These are phyloP conservation scores for Maudiozyma pseudohumilis DNA, from an alignment of 805 yeast genomes.

Conservation along the genomic window DNA sequence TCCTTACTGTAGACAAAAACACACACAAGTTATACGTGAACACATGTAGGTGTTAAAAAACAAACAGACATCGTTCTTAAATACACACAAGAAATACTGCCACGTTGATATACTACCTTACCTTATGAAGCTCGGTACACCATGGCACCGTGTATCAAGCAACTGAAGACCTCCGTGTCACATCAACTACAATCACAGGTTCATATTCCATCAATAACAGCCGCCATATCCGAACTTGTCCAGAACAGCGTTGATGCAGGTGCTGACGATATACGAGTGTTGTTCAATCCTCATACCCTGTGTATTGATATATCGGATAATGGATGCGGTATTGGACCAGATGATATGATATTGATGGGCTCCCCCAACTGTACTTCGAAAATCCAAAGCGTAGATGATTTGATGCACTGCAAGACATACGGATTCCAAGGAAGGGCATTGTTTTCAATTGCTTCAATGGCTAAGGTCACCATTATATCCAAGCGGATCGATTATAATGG, in stretches of 20 bases:
- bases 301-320: conserved; percentile 46
- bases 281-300: conserved; percentile 29
- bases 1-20: too few species aligned
- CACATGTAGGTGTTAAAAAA: too few species aligned
- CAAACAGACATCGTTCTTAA: not conserved
- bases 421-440: conserved; percentile 76
- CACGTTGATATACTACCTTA: not conserved
- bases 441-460: conserved; percentile 39
- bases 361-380: conserved; percentile 48
- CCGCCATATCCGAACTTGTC: conserved; percentile 40
- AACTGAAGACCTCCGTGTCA: conserved; percentile 10
- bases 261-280: conserved; percentile 33
- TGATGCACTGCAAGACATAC: conserved; percentile 34
- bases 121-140: too few species aligned
- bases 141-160: conserved; percentile 8
- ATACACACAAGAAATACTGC: not conserved
- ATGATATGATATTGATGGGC: conserved; percentile 41
- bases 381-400: conserved; percentile 28
- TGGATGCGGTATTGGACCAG: conserved; percentile 55
- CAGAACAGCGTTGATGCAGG: conserved; percentile 49
- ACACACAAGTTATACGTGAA: too few species aligned
- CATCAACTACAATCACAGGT: conserved; percentile 28
- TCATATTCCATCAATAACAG: conserved; percentile 29
- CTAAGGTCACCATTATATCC: conserved; percentile 41
- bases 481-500: conserved; percentile 27